Evolutionary conservation across 1,284 basidiomycete species (phyloP).

Genomic region (Leucoagaricus sp.): DNA sequence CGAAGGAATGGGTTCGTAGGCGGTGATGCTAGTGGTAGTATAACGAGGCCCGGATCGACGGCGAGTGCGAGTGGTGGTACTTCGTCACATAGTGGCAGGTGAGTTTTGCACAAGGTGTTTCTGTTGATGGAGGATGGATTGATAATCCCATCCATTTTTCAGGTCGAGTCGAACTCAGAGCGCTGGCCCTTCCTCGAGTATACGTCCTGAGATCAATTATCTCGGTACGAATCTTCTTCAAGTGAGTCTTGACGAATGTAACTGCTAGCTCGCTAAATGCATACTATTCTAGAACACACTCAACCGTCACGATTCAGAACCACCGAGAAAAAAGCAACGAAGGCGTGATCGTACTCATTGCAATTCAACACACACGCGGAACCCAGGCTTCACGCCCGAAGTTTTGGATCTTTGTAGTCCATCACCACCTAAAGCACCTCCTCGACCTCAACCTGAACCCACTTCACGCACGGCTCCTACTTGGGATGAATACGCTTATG

Average conservation of each 20-base stretch:
- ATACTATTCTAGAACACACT: neutral
- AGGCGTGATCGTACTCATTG: no score
- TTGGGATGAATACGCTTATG: neutral
- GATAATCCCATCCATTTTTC: neutral
- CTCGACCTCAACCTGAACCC: no score
- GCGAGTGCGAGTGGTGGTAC: neutral
- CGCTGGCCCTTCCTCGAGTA: conserved; percentile 2
- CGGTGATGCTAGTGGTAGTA: neutral
- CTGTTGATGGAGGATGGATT: neutral
- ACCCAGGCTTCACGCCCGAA: no score
- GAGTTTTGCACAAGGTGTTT: neutral
- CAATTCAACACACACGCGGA: no score
- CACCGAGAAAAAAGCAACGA: neutral
- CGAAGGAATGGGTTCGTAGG: neutral
- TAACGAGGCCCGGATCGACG: neutral
- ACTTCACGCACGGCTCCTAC: neutral
- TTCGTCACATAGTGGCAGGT: neutral
- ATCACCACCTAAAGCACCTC: no score
- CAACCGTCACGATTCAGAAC: neutral
- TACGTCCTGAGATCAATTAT: neutral
- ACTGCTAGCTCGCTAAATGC: neutral
- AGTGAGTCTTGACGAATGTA: neutral
- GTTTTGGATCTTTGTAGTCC: no score
- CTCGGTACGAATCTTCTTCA: neutral
- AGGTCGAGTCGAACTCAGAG: neutral